Evolutionary conservation across 331 rosid species (phyloP), one percentile per base, ranked within the genome.

Genomic region (Malus hybrid): DNA sequence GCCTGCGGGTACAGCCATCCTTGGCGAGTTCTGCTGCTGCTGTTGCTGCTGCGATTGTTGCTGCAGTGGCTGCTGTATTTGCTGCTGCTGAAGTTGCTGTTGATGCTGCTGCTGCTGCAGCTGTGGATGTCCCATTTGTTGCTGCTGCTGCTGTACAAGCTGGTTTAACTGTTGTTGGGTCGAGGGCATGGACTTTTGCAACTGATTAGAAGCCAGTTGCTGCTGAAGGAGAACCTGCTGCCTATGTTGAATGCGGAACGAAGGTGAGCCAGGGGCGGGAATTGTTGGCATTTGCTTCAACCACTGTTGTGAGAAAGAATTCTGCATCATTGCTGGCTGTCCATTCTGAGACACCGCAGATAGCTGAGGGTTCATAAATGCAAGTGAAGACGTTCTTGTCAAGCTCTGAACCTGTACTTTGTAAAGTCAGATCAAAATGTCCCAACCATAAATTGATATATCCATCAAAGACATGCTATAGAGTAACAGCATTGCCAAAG

Each of bases 311-410:
- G 97, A 54, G 74, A 95, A 78, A 46, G 98, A 79, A 82, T 84
- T 92, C 80, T 81, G 90, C 56, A 94, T 69, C 87, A 92, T 82
- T 12, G 76, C 86, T 70, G 83, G 85, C 85, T 92, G 98, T 85
- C 97, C 99, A 79, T 90, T 92, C 89, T 92, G 97, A 73, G 94
- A 71, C 84, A 95, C 78, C 74, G 89, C 96, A 65, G 97, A 80
- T 78, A 89, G 82, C 79, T 89, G 99, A 75, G 90, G 70, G 83
- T 74, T 95, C 96, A 92, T 83, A 84, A 88, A 92, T 70, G 96
- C 96, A 71, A 90, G 89, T 72, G 92, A 82, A 8, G 98, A 73
- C n/a, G 94, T 71, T 85, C 96, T 90, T 39, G 93, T 86, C 78
- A 90, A 74, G 84, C 86, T 93, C 80, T 90, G 97, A 82, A 89